These are phyloP conservation scores for Penicillium sp. DNA, from an alignment of 2,329 filamentous ascomycete species.

Conservation along the genomic window DNA sequence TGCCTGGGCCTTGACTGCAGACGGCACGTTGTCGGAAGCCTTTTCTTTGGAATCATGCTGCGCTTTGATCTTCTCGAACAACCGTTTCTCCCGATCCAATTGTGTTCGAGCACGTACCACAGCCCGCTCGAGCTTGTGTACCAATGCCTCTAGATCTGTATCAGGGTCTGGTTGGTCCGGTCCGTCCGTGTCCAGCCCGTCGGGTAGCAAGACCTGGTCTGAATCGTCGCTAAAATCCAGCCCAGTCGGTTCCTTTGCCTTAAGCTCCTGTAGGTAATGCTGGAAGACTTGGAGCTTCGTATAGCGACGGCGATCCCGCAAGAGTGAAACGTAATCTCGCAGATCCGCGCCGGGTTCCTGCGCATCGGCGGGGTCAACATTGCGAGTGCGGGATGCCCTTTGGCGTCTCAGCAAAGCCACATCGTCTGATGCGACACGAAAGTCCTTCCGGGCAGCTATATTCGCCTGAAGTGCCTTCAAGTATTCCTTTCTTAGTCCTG, in stretches of 20 bases:
- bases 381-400: slow-evolving; percentile 21
- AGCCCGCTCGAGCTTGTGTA: slow-evolving; percentile 41
- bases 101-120: slow-evolving; percentile 39
- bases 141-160: slow-evolving; percentile 32
- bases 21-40: slow-evolving; percentile 1
- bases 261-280: slow-evolving; percentile 45
- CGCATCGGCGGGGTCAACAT: slow-evolving; percentile 14
- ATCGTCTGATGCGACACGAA: slow-evolving; percentile 35
- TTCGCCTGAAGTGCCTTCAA: slow-evolving; percentile 47
- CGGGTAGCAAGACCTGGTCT: slow-evolving; percentile 14
- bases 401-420: slow-evolving; percentile 29
- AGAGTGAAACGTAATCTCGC: slow-evolving; percentile 44
- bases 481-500: slow-evolving; percentile 46
- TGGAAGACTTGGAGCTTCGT: slow-evolving; percentile 50
- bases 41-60: slow-evolving; percentile 16
- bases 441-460: slow-evolving; percentile 40
- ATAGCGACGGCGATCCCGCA: slow-evolving; percentile 48
- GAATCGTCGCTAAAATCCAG: slow-evolving; percentile 22
- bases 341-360: slow-evolving; percentile 29
- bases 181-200: slow-evolving; percentile 17
- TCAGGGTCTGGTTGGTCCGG: slow-evolving; percentile 8
- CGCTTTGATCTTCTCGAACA: slow-evolving; percentile 35
- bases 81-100: slow-evolving; percentile 36
- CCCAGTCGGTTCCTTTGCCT: slow-evolving; percentile 25
- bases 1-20: slow-evolving; percentile 32